Conservation (phyloP, 352 stramenopile genomes). For the Phytophthora hybrid region DNA sequence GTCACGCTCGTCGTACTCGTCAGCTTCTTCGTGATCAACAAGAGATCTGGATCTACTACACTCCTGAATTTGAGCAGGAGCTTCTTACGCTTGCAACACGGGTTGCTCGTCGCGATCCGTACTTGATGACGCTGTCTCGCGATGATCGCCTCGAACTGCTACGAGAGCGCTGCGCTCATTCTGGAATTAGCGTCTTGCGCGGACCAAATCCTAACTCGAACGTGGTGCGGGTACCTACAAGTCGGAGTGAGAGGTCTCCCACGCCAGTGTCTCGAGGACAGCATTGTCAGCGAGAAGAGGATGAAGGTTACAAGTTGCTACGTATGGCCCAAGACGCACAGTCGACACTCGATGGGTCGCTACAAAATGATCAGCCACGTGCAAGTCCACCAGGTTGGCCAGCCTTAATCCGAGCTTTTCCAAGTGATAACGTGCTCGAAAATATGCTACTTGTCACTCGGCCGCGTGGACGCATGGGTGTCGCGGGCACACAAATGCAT, state of each 20-base stretch:
- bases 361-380: slow-evolving; percentile 1
- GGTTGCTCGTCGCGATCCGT: no score
- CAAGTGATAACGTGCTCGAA: slow-evolving; percentile 51
- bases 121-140: no score
- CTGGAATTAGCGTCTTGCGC: no score
- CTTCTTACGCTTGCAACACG: no score
- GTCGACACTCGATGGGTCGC: slow-evolving; percentile 21
- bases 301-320: slow-evolving; percentile 31
- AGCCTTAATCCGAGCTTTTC: slow-evolving; percentile 66
- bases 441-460: slow-evolving; percentile 68
- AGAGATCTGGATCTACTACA: no score
- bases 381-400: slow-evolving; percentile 14
- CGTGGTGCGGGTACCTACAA: slow-evolving; percentile 33
- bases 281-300: slow-evolving; percentile 27
- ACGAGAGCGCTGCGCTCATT: no score
- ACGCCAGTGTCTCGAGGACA: slow-evolving; percentile 6
- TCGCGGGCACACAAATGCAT: slow-evolving; percentile 82
- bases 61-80: no score
- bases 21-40: no score
- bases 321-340: slow-evolving; percentile 32
- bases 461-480: slow-evolving; percentile 84
- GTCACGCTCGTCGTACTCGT: no score
- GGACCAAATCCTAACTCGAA: no score
- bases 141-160: no score
- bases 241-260: not conserved